Conservation (phyloP, 164 flowering plant genomes). For the Chimonanthus praecox region DNA sequence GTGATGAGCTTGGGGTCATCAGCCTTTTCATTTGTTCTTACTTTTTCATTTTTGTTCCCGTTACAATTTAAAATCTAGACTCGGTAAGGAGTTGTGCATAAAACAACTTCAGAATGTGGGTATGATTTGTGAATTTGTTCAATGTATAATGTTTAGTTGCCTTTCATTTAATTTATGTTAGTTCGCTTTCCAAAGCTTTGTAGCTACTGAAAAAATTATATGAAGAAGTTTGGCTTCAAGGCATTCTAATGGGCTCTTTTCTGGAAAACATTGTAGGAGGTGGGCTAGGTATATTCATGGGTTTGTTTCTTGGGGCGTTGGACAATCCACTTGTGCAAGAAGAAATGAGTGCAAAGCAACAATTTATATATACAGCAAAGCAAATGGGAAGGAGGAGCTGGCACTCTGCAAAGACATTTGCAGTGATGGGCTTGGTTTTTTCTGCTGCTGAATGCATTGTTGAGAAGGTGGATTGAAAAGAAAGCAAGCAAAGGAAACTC, state of each 20-base stretch:
- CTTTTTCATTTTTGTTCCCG: too few species aligned
- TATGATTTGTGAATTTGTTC: neutral
- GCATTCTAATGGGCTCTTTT: neutral
- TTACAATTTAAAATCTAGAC: neutral
- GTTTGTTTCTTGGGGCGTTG: conserved; percentile 75
- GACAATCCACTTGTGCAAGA: conserved; percentile 79
- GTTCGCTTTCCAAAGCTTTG: too few species aligned
- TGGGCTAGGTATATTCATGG: conserved; percentile 85
- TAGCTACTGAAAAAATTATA: too few species aligned
- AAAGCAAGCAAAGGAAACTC: neutral
- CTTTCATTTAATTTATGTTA: neutral
- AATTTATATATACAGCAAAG: conserved; percentile 63
- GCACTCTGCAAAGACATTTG: conserved; percentile 75
- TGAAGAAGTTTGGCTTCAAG: neutral
- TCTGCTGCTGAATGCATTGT: conserved; percentile 88
- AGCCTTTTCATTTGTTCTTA: too few species aligned
- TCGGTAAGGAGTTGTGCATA: neutral
- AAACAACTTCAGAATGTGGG: neutral
- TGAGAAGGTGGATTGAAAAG: conserved; percentile 54
- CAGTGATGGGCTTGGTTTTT: conserved; percentile 83
- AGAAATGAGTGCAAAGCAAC: conserved; percentile 71
- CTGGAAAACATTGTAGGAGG: conserved; percentile 53
- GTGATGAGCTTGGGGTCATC: neutral
- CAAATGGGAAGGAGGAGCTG: conserved; percentile 85
- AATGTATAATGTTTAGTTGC: neutral